Evolutionary conservation across 495 filamentous ascomycete genomes (phyloP).

Genomic region (Letharia columbiana): DNA sequence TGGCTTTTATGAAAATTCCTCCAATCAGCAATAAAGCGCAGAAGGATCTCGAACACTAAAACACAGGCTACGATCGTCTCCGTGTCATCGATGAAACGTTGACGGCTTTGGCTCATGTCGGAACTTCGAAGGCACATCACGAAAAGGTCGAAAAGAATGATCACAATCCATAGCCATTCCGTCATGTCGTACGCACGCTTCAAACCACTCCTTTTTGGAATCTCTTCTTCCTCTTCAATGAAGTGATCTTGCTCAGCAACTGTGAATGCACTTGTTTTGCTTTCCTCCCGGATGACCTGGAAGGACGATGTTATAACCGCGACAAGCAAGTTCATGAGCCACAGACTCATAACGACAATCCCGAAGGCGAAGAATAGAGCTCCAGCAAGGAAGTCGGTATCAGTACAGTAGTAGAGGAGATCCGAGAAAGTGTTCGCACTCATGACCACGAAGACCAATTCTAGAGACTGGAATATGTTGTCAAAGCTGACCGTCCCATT

Average conservation of each 20-base stretch:
- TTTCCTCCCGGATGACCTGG: slow-evolving; percentile 96
- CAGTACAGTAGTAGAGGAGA: slow-evolving; percentile 82
- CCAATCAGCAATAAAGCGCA: slow-evolving; percentile 73
- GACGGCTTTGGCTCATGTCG: slow-evolving; percentile 52
- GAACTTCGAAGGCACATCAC: slow-evolving; percentile 69
- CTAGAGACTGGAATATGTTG: slow-evolving; percentile 81
- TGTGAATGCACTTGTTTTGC: slow-evolving; percentile 86
- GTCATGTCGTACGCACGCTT: slow-evolving; percentile 66
- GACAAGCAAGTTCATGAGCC: slow-evolving; percentile 93
- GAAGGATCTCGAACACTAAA: slow-evolving; percentile 72
- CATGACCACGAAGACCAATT: slow-evolving; percentile 98
- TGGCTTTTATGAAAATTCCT: slow-evolving; percentile 62
- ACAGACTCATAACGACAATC: slow-evolving; percentile 88
- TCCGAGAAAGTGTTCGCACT: slow-evolving; percentile 94
- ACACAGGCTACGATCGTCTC: slow-evolving; percentile 71
- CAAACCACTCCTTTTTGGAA: slow-evolving; percentile 42
- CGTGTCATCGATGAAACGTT: slow-evolving; percentile 46
- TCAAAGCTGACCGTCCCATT: slow-evolving; percentile 89
- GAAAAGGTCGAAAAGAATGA: slow-evolving; percentile 71
- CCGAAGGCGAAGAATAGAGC: slow-evolving; percentile 80
- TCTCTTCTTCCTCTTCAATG: slow-evolving; percentile 38
- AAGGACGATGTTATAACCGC: slow-evolving; percentile 98
- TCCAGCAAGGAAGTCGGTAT: slow-evolving; percentile 81
- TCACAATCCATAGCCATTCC: slow-evolving; percentile 65
- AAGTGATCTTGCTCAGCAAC: slow-evolving; percentile 47